Conservation (phyloP, 768 basidiomycete genomes). For the Tylopilus sp. region DNA sequence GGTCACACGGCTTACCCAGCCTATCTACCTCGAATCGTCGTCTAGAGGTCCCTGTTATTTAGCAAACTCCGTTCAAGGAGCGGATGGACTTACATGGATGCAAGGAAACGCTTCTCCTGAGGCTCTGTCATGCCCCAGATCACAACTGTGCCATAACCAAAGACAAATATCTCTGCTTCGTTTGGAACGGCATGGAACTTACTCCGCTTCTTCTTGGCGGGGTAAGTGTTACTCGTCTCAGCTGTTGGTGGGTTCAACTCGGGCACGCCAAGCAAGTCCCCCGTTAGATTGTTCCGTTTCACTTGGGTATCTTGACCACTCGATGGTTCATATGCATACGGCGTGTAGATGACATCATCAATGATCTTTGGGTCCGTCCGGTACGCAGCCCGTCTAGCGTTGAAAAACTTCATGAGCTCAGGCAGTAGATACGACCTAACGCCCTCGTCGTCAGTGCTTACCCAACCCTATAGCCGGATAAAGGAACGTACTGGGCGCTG, state of each 20-base stretch:
- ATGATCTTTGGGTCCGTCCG: constrained; percentile 84
- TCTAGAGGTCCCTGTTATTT: constrained; percentile 41
- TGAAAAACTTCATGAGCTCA: constrained; percentile 86
- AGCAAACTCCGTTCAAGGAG: not conserved
- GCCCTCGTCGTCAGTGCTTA: not conserved
- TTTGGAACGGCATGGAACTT: constrained; percentile 64
- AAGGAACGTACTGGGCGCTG: constrained; percentile 67
- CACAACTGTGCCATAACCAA: constrained; percentile 92
- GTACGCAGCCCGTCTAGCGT: constrained; percentile 77
- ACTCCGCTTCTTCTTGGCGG: constrained; percentile 50
- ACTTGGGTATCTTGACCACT: constrained; percentile 30
- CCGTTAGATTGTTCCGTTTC: constrained; percentile 40
- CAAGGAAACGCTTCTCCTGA: constrained; percentile 86
- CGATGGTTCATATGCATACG: constrained; percentile 72
- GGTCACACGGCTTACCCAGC: constrained; percentile 48
- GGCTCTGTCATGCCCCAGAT: constrained; percentile 97
- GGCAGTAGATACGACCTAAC: constrained; percentile 82
- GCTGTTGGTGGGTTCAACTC: constrained; percentile 42
- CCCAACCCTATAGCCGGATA: not conserved
- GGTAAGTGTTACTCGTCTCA: constrained; percentile 33
- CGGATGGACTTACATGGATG: constrained; percentile 71
- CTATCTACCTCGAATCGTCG: constrained; percentile 94
- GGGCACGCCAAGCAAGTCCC: constrained; percentile 76
- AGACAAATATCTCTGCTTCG: constrained; percentile 88
- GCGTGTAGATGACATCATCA: constrained; percentile 93